Percentiles rank a stretch among this genome's conserved stretches.
phyloP scores from a whole-genome alignment of 495 filamentous ascomycete species.

The Aeminium ludgeri region DNA sequence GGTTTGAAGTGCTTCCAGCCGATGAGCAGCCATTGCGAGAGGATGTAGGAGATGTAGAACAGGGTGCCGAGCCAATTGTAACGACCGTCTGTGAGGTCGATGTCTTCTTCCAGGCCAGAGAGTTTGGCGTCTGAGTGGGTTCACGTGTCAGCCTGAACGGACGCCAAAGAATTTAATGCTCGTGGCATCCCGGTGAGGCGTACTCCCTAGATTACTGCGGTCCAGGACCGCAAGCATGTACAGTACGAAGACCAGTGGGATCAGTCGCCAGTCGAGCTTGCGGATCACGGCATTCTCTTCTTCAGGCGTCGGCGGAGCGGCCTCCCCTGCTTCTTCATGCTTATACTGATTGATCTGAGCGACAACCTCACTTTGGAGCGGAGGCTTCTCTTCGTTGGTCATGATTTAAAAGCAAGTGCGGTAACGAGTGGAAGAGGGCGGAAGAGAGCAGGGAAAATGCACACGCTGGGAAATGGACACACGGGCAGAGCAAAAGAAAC shows the following conservation, averaged over 20 bases:
- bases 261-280: conserved; percentile 58
- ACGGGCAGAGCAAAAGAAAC: too few species aligned
- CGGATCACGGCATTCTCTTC: conserved; percentile 57
- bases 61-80: conserved; percentile 25
- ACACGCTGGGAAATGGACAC: too few species aligned
- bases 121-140: too few species aligned
- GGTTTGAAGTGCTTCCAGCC: conserved; percentile 21
- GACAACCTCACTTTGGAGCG: not conserved
- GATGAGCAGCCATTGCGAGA: conserved; percentile 21
- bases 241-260: conserved; percentile 60
- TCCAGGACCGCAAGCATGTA: conserved; percentile 73
- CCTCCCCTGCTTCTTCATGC: not conserved
- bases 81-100: conserved; percentile 12
- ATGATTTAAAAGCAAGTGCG: too few species aligned
- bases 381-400: too few species aligned
- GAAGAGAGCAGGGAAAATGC: too few species aligned
- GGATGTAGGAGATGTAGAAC: conserved; percentile 23
- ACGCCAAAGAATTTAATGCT: too few species aligned
- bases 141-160: too few species aligned
- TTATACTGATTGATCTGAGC: not conserved
- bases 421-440: too few species aligned
- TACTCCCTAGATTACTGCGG: conserved; percentile 33
- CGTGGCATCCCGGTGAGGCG: conserved; percentile 52
- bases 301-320: conserved; percentile 34
- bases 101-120: conserved; percentile 3